These are phyloP conservation scores for Fonsecaea nubica DNA, from an alignment of 2,329 filamentous ascomycete genomes.

Conservation along the genomic window DNA sequence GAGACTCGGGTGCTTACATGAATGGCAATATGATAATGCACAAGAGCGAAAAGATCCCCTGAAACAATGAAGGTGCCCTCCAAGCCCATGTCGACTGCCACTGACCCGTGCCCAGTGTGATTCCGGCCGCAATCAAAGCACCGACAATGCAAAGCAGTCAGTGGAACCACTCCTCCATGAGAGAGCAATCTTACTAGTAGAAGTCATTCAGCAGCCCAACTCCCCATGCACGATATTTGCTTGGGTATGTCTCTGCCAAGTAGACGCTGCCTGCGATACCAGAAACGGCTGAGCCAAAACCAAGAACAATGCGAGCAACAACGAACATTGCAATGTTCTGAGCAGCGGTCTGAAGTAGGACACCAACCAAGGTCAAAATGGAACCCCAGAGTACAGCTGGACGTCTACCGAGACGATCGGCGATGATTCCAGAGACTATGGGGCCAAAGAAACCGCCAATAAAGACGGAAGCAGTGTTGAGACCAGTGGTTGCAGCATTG, in stretches of 20 bases:
- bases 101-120: conserved; percentile 49
- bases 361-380: conserved; percentile 63
- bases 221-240: conserved; percentile 12
- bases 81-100: conserved; percentile 40
- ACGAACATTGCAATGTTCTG: conserved; percentile 52
- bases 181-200: conserved; percentile 9
- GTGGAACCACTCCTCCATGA: background rate
- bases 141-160: conserved; percentile 38
- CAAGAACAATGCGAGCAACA: conserved; percentile 21
- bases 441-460: conserved; percentile 49
- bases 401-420: conserved; percentile 18
- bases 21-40: conserved; percentile 50
- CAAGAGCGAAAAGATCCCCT: conserved; percentile 25
- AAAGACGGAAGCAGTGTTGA: conserved; percentile 31
- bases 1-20: conserved; percentile 33
- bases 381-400: conserved; percentile 42
- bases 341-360: conserved; percentile 64
- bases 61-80: conserved; percentile 23
- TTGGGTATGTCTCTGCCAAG: conserved; percentile 19
- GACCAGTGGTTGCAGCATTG: conserved; percentile 23
- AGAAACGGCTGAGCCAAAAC: conserved; percentile 12
- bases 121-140: conserved; percentile 55
- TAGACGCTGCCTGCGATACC: conserved; percentile 10
- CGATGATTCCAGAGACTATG: conserved; percentile 45
- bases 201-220: conserved; percentile 16